A percentile compares a stretch with the other conserved stretches of the same genome.
Conservation (phyloP, 768 basidiomycete genomes). For the Sutorius australiensis region DNA sequence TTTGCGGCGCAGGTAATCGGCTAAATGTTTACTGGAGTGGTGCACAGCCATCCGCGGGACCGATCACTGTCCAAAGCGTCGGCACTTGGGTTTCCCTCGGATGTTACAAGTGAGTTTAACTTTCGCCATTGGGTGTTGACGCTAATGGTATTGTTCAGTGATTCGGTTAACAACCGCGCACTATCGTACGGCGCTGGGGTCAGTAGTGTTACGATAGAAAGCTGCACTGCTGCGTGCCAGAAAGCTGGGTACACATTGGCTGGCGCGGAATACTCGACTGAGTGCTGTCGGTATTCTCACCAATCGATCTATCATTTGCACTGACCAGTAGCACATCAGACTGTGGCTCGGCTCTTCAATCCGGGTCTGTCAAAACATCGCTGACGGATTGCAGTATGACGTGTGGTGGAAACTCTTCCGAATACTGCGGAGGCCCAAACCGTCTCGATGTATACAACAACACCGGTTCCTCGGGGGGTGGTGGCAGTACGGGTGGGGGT, state of each 20-base stretch:
- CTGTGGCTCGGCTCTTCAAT: slow-evolving; percentile 14
- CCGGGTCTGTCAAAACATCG: slow-evolving; percentile 34
- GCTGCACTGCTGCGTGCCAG: slow-evolving; percentile 47
- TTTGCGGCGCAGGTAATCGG: slow-evolving; percentile 57
- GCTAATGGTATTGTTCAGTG: slow-evolving; percentile 23
- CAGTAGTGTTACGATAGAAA: slow-evolving; percentile 44
- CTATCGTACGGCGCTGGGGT: slow-evolving; percentile 33
- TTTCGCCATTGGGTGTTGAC: background rate
- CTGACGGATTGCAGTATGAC: slow-evolving; percentile 50
- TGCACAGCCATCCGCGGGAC: slow-evolving; percentile 31
- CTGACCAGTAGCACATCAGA: slow-evolving; percentile 40
- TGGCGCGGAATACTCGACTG: slow-evolving; percentile 44
- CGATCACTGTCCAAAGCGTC: slow-evolving; percentile 48
- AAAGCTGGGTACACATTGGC: slow-evolving; percentile 39
- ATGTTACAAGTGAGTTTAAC: slow-evolving; percentile 59
- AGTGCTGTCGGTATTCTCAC: slow-evolving; percentile 42
- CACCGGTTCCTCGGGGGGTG: slow-evolving; percentile 4
- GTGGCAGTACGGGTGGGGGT: background rate
- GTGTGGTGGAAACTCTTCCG: slow-evolving; percentile 31
- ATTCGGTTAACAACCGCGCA: slow-evolving; percentile 32
- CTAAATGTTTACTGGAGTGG: slow-evolving; percentile 68
- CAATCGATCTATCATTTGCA: slow-evolving; percentile 21
- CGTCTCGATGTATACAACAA: slow-evolving; percentile 29
- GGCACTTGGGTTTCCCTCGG: slow-evolving; percentile 69
- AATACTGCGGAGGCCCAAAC: slow-evolving; percentile 73